Base-by-base conservation (phyloP, 2,329 filamentous ascomycete species). In the Spiromastix sp. region DNA sequence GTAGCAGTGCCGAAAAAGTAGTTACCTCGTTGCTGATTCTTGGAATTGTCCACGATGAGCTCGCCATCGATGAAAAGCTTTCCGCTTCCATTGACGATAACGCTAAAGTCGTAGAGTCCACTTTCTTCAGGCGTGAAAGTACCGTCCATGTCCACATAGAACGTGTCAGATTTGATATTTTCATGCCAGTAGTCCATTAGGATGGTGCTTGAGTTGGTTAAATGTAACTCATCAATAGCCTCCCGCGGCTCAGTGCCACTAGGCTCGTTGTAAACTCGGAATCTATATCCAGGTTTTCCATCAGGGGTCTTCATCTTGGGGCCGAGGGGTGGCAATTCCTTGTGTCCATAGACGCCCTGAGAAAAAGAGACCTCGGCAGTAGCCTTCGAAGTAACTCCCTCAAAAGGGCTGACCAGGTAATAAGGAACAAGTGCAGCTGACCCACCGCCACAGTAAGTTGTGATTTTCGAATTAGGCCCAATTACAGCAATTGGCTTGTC, bases 1-100 rank as follows among this genome's bases (percentile, higher is more conserved):
- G 77, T 81, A 2, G 72, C 78, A 12, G 65, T 66, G 13, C 78
- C 74, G 41, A 81, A 77, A 63, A 82, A 82, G 3, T 72, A 70
- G 30, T 76, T 71, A 8, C 77, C 76, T 16, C 71, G 67, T 30
- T 55, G 62, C 52, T 82, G 79, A 39, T 75, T 72, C 32, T 74
- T 77, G 12, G 70, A 68, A 48, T 82, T 81, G 56, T 81, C 75
- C 13, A 82, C 70, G 19, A 81, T 63, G 2, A 79, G 57, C 39
- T 75, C 60, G 40, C 63, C 75, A 43, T 82, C 71, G 37, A 81
- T 67, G 44, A 70, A 77, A 8, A 81, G 63, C 44, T 72, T 74
- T n/a, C 75, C 77, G 1, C 74, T 77, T 17, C 79, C 79, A 28
- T 70, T 71, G 5, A 81, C 77, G 4, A 74, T 72, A 17, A 80